Evolutionary conservation across 805 yeast genomes (phyloP).

Genomic region (Zygoascus bituminiphila): DNA sequence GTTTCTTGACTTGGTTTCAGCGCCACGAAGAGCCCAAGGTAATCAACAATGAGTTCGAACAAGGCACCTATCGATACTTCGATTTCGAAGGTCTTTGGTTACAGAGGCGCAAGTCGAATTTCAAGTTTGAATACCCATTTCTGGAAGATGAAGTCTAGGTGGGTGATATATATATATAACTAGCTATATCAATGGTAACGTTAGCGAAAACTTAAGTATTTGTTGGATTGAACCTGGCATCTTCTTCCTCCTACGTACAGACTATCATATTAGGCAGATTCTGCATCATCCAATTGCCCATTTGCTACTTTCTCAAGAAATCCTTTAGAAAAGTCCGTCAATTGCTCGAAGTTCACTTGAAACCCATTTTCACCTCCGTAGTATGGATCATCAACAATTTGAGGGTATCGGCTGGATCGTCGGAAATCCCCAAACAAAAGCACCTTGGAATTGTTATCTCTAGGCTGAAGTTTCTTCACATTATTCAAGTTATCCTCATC

Average conservation of each 20-base stretch:
- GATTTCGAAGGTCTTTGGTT: conserved; percentile 71
- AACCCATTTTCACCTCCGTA: conserved; percentile 84
- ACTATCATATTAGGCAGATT: too few relatives aligned
- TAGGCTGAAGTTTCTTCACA: conserved; percentile 36
- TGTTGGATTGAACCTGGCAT: too few relatives aligned
- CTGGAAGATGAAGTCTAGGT: conserved; percentile 32
- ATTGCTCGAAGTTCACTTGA: conserved; percentile 67
- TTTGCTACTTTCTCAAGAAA: conserved; percentile 38
- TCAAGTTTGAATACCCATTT: conserved; percentile 41
- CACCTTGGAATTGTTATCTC: conserved; percentile 24
- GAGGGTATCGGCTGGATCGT: conserved; percentile 40
- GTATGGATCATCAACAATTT: conserved; percentile 81
- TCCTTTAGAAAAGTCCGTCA: conserved; percentile 64
- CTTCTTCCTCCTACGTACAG: too few relatives aligned
- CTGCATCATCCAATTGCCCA: not conserved
- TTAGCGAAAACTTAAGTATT: too few relatives aligned
- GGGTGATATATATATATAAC: too few relatives aligned
- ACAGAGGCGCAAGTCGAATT: conserved; percentile 51
- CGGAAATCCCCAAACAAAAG: conserved; percentile 75
- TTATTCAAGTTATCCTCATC: conserved; percentile 42
- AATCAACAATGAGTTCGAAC: conserved; percentile 34
- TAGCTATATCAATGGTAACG: not conserved
- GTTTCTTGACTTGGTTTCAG: conserved; percentile 73
- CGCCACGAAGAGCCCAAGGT: conserved; percentile 48
- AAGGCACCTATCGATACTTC: conserved; percentile 66